These are phyloP conservation scores for Scheffersomyces insectosa DNA, from an alignment of 1,139 yeast species.

Conservation along the genomic window DNA sequence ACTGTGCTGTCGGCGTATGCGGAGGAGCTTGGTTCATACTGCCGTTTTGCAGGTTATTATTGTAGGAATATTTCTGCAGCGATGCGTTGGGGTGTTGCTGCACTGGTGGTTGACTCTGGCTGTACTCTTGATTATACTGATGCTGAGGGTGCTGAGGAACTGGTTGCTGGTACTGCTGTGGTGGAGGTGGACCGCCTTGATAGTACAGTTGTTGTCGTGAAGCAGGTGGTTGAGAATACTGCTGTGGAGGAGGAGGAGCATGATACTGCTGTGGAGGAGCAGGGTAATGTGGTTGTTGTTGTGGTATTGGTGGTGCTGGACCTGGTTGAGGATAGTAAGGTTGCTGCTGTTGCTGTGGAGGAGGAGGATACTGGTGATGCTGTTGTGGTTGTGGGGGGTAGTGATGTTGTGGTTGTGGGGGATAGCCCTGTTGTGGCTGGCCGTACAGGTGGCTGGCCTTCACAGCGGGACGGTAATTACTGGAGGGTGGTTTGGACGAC, in stretches of 20 bases:
- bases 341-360: constrained; percentile 13
- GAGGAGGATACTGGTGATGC: constrained; percentile 17
- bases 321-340: constrained; percentile 14
- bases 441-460: constrained; percentile 13
- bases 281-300: constrained; percentile 12
- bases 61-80: constrained; percentile 1
- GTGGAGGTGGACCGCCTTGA: constrained; percentile 8
- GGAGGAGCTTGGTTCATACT: background rate
- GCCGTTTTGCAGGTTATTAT: constrained; percentile 1
- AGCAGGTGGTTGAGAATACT: constrained; percentile 8
- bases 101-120: constrained; percentile 1
- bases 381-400: constrained; percentile 11
- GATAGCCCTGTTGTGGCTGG: constrained; percentile 17
- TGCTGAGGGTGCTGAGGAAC: constrained; percentile 11
- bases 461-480: constrained; percentile 2
- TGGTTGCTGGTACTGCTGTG: constrained; percentile 13
- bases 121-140: background rate
- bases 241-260: constrained; percentile 14
- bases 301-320: constrained; percentile 14
- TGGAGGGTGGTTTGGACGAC: constrained; percentile 1
- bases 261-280: constrained; percentile 18
- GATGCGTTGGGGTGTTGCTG: constrained; percentile 4
- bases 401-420: constrained; percentile 10
- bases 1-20: constrained; percentile 1
- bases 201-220: constrained; percentile 3